Evolutionary conservation across 2,329 filamentous ascomycete genomes (phyloP), one percentile per base, ranked within the genome.

Genomic region (Trichoderma polysporum): DNA sequence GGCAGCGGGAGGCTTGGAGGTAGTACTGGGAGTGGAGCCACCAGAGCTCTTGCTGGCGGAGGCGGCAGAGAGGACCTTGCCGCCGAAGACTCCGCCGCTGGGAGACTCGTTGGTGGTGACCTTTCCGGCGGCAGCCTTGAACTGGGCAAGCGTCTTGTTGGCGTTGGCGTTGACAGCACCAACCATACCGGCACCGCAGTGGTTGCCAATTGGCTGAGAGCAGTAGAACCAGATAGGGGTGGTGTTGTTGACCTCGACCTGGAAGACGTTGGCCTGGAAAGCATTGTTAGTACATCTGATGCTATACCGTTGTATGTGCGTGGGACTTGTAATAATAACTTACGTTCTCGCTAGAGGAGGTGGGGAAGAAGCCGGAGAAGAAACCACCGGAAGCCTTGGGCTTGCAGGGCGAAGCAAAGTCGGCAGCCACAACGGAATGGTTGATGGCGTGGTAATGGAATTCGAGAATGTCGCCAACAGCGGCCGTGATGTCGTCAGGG

Each of bases 371-470:
- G 31, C 58, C 56, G 6, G 68, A 71, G 66, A 39, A 70, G 69
- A 69, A 69, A 7, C 71, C 71, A 22, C 68, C 70, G 9, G 61
- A 22, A 9, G 67, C 9, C 27, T 68, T 61, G 17, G 83, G 82
- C 31, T 79, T 70, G 73, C 85, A 87, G 1, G 84, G 83, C 15
- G 80, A 76, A 66, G 76, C 77, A 71, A 85, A 85, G 49, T 80
- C 77, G 31, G 81, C 80, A 69, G 82, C 79, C 17, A 70, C 76
- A 47, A 85, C 78, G 31, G 78, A 80, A 78, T 85, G 84, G 73
- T 80, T 82, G 66, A 72, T 72, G 4, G 82, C 77, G 68, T 78
- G 78, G 77, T 82, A 86, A 69, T 82, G 80, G 75, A 80, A 86
- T 74, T 85, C 83, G 61, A 86, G 72, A 3, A 81, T 70, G 68